Evolutionary conservation across 306 rosid genomes (phyloP), one percentile per base, ranked within the genome.

Genomic region (Quercus cerris): DNA sequence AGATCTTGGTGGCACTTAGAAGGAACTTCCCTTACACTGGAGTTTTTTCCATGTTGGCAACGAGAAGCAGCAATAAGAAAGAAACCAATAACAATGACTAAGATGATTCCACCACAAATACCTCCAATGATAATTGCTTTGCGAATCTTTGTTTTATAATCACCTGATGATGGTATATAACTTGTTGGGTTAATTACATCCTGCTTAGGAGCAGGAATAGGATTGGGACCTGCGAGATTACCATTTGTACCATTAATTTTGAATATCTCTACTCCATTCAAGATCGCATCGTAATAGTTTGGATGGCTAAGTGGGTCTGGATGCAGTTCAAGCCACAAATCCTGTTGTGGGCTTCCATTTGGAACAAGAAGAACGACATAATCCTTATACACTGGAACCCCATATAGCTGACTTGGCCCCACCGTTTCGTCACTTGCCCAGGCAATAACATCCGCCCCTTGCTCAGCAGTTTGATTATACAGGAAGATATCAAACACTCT

Each of bases 221-320:
- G 97, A 87, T 89, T 94, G 12, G 77, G 56, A 66, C 98, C 98
- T 2, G 91, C 97, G 58, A 94, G 94, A 85, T 87, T 92, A 14
- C 88, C 88, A n/a, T 18, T 55, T 22, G 83, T 2, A 78, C 85
- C 92, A 71, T 10, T 94, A 28, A 94, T 56, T 90, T 94, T 94
- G 86, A 94, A 94, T 46, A 94, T 83, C 93, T 94, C 98, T 49
- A 91, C 80, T 67, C 98, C 98, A 22, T 92, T 94, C 73, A 94
- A 89, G 81, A 94, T 85, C 1, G 93, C 78, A 79, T 92, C 86
- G n/a, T 41, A 76, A 82, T 62, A 71, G 89, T 68, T 82, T 27
- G 8, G 97, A 28, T 76, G 62, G 17, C 0, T 1, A 0, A 31
- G 31, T 0, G 55, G 67, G 33, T 87, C 20, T 0, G 98, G 98